These are phyloP conservation scores for Fusarium redolens DNA, from an alignment of 2,329 filamentous ascomycete genomes.

Conservation along the genomic window DNA sequence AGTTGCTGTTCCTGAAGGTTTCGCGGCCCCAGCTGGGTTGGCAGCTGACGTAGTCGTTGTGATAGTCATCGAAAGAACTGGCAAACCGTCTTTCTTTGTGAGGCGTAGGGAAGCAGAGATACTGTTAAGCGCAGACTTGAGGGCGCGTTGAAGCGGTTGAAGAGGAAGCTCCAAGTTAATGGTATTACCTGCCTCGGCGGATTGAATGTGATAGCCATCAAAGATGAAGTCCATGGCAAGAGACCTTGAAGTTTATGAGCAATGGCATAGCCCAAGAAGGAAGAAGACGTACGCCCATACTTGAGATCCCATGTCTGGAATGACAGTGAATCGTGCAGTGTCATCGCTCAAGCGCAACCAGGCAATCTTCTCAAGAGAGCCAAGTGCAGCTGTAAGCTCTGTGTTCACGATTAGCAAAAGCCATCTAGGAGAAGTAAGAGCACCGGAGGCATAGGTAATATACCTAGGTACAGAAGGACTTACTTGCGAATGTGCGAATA, in stretches of 20 bases:
- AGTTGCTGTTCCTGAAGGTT: constrained; percentile 41
- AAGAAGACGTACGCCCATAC: constrained; percentile 82
- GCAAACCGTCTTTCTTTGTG: constrained; percentile 90
- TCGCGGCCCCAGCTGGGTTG: constrained; percentile 48
- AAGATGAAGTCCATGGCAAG: constrained; percentile 86
- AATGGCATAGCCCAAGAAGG: background rate
- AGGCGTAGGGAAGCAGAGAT: constrained; percentile 86
- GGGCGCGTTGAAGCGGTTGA: constrained; percentile 87
- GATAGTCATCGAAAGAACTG: constrained; percentile 90
- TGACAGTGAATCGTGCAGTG: constrained; percentile 91
- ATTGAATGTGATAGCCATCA: constrained; percentile 85
- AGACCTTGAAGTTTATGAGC: constrained; percentile 54
- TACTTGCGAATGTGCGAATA: constrained; percentile 74
- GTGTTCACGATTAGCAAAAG: constrained; percentile 3
- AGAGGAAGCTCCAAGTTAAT: constrained; percentile 97
- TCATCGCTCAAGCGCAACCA: constrained; percentile 92
- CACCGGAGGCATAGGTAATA: background rate
- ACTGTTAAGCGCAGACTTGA: constrained; percentile 86
- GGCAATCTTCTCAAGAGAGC: constrained; percentile 81
- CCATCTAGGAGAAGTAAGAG: background rate
- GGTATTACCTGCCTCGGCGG: constrained; percentile 82
- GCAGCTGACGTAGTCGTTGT: constrained; percentile 74
- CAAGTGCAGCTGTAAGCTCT: constrained; percentile 74
- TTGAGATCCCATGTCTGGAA: constrained; percentile 93
- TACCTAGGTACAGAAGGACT: constrained; percentile 24